Evolutionary conservation across 2,329 filamentous ascomycete species (phyloP), one percentile per base, ranked within the genome.

Genomic region (Colletotrichum spaethianum): DNA sequence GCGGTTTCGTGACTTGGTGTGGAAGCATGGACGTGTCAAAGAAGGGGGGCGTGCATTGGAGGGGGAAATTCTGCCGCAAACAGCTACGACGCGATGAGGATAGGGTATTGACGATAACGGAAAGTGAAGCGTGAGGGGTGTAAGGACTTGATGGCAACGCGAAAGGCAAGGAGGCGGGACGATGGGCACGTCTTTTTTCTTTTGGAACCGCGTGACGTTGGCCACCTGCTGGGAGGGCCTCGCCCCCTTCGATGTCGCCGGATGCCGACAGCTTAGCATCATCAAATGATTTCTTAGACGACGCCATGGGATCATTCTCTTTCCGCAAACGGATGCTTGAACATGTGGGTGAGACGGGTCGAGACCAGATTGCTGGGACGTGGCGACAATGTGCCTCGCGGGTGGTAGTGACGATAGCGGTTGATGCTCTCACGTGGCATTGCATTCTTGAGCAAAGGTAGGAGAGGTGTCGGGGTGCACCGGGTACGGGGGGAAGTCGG

Each of bases 271-370:
- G 11, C 20, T 60, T 33, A 36, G 26, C 53, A 31, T 66, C 28
- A 26, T 26, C 55, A 23, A 40, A 42, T 60, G 31, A n/a, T 16
- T 20, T 12, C n/a, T 52, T 38, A 23, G 23, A n/a, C n/a, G 40
- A 40, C 42, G 26, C 61, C 61, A 53, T 66, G 18, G 20, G 46
- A 40, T 60, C 4, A 31, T 28, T 18, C n/a, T 3, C 23, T 36
- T 26, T 63, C 69, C 69, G 69, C 57, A 72, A 63, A 63, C 69
- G 59, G 69, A 56, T 18, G 20, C 6, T 12, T 23, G 53, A 38
- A 33, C 53, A 38, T 23, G 9, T 44, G 33, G 26, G 40, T 23
- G 18, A 16, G 33, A 12, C 52, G 31, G n/a, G 28, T 48, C 68
- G 64, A 68, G 56, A 67, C 57, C 53, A 16, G 44, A 33, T n/a